Base-by-base conservation (phyloP, 2,329 filamentous ascomycete genomes). In the Cercospora brassicicola region DNA sequence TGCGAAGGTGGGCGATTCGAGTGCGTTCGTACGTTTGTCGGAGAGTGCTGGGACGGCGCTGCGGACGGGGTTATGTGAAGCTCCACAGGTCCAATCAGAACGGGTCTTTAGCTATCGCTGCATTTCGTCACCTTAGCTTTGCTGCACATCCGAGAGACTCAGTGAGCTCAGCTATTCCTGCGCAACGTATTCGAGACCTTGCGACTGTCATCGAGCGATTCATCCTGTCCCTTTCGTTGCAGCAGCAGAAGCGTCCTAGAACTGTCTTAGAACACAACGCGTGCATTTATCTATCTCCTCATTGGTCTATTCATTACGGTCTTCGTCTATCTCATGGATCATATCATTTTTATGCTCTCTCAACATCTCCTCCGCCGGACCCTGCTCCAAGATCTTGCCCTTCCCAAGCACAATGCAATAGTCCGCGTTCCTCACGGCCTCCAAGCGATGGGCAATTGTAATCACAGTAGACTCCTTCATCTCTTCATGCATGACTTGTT, bases 361-460 rank as follows among this genome's bases (percentile, higher is more conserved):
- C 39, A 67, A 65, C 71, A 79, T 76, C 42, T 78, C 77, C 15
- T 66, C 72, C 2, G 78, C 76, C 5, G 71, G 72, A 0, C 78
- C 79, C 64, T 79, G 73, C 71, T 79, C 78, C 15, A 82, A 67
- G 5, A 87, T 77, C 68, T 77, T 81, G 0, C 86, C 86, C 68
- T 84, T 83, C 1, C 84, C 84, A 59, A 88, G 72, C 36, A 86
- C 84, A 55, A 88, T 78, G 67, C 83, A 86, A 67, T 83, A 86
- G 65, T 87, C 84, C 2, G 86, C 87, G 71, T 85, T 84, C 72
- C 82, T 83, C 3, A 90, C 87, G 55, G 88, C 88, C 74, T 89
- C 86, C 5, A 89, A 78, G 1, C 88, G 82, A 82, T 90, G 88
- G 20, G 88, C 88, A 78, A 90, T 88, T 0, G 86, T 88, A 65